Conservation (phyloP, 495 filamentous ascomycete genomes). For the Annulohypoxylon moriforme region DNA sequence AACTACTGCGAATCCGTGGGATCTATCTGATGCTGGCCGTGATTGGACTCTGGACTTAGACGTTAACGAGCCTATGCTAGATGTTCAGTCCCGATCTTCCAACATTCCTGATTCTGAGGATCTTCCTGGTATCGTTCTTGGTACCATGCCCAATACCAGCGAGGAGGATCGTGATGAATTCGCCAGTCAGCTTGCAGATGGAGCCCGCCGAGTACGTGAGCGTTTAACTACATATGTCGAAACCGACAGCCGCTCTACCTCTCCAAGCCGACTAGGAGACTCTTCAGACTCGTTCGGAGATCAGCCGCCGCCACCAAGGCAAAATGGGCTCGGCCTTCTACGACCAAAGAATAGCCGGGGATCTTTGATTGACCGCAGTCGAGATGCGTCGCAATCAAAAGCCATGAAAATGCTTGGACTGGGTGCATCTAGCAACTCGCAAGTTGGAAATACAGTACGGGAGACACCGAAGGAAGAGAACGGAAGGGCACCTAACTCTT, state of each 20-base stretch:
- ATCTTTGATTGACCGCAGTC: constrained; percentile 62
- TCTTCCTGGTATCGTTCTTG: constrained; percentile 67
- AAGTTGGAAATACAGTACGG: constrained; percentile 61
- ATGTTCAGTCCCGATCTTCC: constrained; percentile 40
- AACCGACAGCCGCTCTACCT: constrained; percentile 68
- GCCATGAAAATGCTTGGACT: constrained; percentile 79
- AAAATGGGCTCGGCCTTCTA: constrained; percentile 74
- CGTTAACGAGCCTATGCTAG: constrained; percentile 45
- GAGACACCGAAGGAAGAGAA: constrained; percentile 62
- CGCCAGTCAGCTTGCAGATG: constrained; percentile 79
- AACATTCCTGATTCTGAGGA: constrained; percentile 58
- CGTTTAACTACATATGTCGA: constrained; percentile 79
- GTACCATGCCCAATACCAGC: constrained; percentile 59
- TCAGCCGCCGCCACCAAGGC: constrained; percentile 54
- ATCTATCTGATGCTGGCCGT: constrained; percentile 44
- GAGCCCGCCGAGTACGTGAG: constrained; percentile 82
- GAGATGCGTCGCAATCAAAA: constrained; percentile 64
- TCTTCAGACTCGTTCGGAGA: constrained; percentile 48
- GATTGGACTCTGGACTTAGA: constrained; percentile 47
- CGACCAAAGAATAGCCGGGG: constrained; percentile 74
- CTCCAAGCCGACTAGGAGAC: constrained; percentile 58
- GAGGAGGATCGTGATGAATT: constrained; percentile 81
- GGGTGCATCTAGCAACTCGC: constrained; percentile 62
- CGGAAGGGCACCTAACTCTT: constrained; percentile 22
- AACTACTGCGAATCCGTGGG: constrained; percentile 64